Evolutionary conservation across 208 protist species (phyloP).

Genomic region (Herpetomonas tarakana): DNA sequence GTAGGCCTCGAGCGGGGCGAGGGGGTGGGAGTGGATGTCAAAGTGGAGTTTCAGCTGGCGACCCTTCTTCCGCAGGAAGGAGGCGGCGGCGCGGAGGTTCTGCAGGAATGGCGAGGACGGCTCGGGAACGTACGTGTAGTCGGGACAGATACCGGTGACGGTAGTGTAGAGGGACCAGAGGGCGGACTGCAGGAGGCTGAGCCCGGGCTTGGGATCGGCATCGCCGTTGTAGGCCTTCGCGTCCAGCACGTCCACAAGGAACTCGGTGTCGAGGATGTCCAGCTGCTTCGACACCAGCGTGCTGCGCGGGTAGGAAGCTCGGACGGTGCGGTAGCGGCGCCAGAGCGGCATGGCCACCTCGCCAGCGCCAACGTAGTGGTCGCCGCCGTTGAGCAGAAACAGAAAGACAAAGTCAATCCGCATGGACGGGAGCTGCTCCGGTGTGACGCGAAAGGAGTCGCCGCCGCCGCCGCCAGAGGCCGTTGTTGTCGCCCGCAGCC

Average conservation of each 20-base stretch:
- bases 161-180: slow-evolving; percentile 49
- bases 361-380: slow-evolving; percentile 79
- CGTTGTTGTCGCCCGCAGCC: slow-evolving; percentile 48
- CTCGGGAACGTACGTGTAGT: slow-evolving; percentile 46
- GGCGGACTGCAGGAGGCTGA: slow-evolving; percentile 40
- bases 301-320: slow-evolving; percentile 42
- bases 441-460: slow-evolving; percentile 30
- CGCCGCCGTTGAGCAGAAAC: slow-evolving; percentile 85
- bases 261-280: slow-evolving; percentile 47
- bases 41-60: slow-evolving; percentile 12
- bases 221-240: slow-evolving; percentile 62
- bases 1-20: slow-evolving; percentile 77
- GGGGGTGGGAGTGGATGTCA: slow-evolving; percentile 27
- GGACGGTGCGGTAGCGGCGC: slow-evolving; percentile 69
- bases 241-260: slow-evolving; percentile 67
- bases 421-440: slow-evolving; percentile 58
- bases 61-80: slow-evolving; percentile 25
- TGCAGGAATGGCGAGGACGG: slow-evolving; percentile 41
- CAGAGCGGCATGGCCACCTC: slow-evolving; percentile 78
- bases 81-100: slow-evolving; percentile 60
- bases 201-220: slow-evolving; percentile 26
- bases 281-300: slow-evolving; percentile 51
- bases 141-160: slow-evolving; percentile 42
- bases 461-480: slow-evolving; percentile 12
- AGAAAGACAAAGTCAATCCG: slow-evolving; percentile 85